Percentiles rank a stretch among this genome's conserved stretches.
Evolutionary conservation across 768 basidiomycete genomes (phyloP).

Genomic region (Rossbeevera mucosa): DNA sequence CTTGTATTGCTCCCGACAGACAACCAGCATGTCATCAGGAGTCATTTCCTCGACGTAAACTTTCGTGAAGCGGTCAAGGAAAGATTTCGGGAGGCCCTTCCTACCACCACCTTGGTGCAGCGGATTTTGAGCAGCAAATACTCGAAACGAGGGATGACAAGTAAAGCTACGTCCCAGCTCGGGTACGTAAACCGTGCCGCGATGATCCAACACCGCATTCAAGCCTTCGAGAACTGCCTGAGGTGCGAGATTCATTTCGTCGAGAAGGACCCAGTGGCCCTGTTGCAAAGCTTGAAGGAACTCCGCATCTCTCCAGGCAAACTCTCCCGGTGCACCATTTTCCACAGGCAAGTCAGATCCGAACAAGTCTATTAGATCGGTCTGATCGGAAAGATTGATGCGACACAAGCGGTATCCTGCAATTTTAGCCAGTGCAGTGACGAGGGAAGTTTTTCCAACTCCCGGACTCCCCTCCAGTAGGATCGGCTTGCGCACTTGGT

Average conservation of each 20-base stretch:
- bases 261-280: conserved; percentile 97
- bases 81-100: conserved; percentile 96
- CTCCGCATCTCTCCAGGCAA: conserved; percentile 96
- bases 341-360: conserved; percentile 95
- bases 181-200: conserved; percentile 91
- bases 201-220: conserved; percentile 93
- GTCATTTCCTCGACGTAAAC: conserved; percentile 89
- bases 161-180: conserved; percentile 87
- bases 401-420: conserved; percentile 78
- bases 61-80: conserved; percentile 97
- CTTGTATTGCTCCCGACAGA: conserved; percentile 74
- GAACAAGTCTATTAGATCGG: conserved; percentile 92
- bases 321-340: conserved; percentile 85
- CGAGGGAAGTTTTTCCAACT: conserved; percentile 93
- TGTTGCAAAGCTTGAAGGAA: conserved; percentile 89
- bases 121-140: conserved; percentile 98
- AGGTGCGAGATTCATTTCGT: conserved; percentile 98
- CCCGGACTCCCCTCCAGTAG: conserved; percentile 97
- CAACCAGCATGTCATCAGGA: conserved; percentile 66
- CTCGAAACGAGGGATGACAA: conserved; percentile 89
- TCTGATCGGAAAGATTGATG: conserved; percentile 98
- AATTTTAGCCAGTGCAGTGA: conserved; percentile 79
- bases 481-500: conserved; percentile 86
- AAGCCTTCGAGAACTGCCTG: conserved; percentile 96
- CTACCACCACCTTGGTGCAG: conserved; percentile 93